Conservation (phyloP, 768 basidiomycete species). For the Tricholoma sp. region DNA sequence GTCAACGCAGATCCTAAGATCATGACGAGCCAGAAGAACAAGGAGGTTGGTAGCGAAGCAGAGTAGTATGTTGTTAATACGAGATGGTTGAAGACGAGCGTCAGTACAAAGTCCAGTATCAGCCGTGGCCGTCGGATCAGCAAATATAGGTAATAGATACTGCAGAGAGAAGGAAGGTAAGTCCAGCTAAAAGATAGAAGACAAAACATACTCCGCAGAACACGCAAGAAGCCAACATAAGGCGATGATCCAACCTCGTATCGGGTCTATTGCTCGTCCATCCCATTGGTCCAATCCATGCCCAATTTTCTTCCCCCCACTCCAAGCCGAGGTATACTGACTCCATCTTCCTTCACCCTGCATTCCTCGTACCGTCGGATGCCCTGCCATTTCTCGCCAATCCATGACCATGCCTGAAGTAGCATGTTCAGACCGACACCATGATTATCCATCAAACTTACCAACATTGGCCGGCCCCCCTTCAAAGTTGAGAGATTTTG, state of each 20-base stretch:
- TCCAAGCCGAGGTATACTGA: conserved; percentile 71
- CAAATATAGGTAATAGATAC: conserved; percentile 78
- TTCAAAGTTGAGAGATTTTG: conserved; percentile 63
- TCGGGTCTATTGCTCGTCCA: conserved; percentile 61
- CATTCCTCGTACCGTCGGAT: conserved; percentile 65
- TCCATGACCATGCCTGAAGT: conserved; percentile 85
- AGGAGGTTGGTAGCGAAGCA: conserved; percentile 73
- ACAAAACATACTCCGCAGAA: conserved; percentile 72
- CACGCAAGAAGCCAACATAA: conserved; percentile 81
- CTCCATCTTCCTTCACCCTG: conserved; percentile 63
- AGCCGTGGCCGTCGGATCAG: conserved; percentile 89
- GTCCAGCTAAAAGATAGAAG: conserved; percentile 1
- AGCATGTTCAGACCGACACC: neutral
- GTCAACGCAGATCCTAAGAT: conserved; percentile 64
- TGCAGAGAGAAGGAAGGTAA: conserved; percentile 9
- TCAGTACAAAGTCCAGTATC: conserved; percentile 91
- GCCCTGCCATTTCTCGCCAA: conserved; percentile 93
- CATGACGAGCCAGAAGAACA: conserved; percentile 90
- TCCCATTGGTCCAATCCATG: conserved; percentile 56
- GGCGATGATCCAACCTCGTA: conserved; percentile 88
- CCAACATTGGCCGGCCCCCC: conserved; percentile 79
- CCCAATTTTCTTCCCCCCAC: conserved; percentile 72
- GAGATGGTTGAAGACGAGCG: conserved; percentile 86
- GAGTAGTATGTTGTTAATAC: conserved; percentile 93
- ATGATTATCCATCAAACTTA: conserved; percentile 25